Percentiles rank a stretch among this genome's conserved stretches.
phyloP scores from a whole-genome alignment of 257 asterid species.

The Craterostigma plantagineum region DNA sequence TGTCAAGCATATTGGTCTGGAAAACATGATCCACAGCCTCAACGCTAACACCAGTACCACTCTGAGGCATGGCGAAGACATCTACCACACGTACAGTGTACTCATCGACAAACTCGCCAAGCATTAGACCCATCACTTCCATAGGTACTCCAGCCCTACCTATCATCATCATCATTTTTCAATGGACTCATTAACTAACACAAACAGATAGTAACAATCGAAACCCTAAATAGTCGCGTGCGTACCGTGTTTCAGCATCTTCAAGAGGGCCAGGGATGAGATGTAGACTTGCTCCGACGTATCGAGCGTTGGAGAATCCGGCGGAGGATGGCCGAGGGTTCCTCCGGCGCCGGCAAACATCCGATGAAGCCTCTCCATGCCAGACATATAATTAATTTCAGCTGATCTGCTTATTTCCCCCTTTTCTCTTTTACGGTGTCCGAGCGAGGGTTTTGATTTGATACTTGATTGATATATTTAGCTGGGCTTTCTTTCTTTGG shows the following conservation, averaged over 20 bases:
- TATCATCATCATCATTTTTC: constrained; percentile 8
- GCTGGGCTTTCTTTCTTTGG: too few species aligned
- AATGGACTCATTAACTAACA: not conserved
- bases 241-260: constrained; percentile 91
- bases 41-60: constrained; percentile 97
- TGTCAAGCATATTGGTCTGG: constrained; percentile 95
- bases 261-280: constrained; percentile 83
- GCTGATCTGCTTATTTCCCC: too few species aligned
- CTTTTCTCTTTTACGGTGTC: too few species aligned
- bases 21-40: constrained; percentile 97
- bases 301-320: constrained; percentile 83
- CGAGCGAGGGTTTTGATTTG: too few species aligned
- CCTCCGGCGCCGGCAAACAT: constrained; percentile 97
- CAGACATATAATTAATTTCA: too few species aligned
- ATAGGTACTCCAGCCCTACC: constrained; percentile 99
- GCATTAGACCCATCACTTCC: constrained; percentile 98
- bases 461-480: too few species aligned
- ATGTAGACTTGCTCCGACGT: constrained; percentile 92
- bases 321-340: constrained; percentile 79
- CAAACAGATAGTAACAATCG: not conserved
- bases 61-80: constrained; percentile 98
- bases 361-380: constrained; percentile 75
- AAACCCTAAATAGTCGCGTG: constrained; percentile 25
- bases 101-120: constrained; percentile 92
- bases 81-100: constrained; percentile 92